phyloP scores from a whole-genome alignment of 805 yeast genomes.

The Clavispora fructus region DNA sequence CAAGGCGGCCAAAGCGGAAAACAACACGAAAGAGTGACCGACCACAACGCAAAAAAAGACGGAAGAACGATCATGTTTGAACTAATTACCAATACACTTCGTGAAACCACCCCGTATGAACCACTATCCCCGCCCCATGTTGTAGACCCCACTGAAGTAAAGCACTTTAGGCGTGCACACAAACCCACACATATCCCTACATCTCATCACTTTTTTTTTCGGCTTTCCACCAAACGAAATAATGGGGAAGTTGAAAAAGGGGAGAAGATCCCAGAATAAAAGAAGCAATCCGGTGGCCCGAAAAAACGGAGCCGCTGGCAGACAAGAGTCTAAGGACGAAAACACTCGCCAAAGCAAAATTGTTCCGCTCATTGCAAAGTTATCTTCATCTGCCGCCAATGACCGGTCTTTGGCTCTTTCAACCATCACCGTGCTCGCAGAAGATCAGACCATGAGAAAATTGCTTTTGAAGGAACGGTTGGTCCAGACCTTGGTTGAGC shows the following conservation, averaged over 20 bases:
- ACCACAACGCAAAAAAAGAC: background rate
- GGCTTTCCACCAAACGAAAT: background rate
- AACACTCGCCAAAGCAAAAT: slow-evolving; percentile 50
- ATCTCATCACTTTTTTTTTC: background rate
- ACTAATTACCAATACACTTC: background rate
- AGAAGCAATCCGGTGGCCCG: slow-evolving; percentile 33
- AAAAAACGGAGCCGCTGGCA: slow-evolving; percentile 12
- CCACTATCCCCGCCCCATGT: too few relatives aligned
- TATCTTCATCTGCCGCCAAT: slow-evolving; percentile 57
- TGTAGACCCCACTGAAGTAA: background rate
- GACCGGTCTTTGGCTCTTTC: slow-evolving; percentile 76
- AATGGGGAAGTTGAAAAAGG: slow-evolving; percentile 77
- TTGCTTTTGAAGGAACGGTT: slow-evolving; percentile 67
- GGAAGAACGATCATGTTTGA: too few relatives aligned
- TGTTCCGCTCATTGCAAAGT: slow-evolving; percentile 60
- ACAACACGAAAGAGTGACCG: background rate
- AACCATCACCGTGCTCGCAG: slow-evolving; percentile 66
- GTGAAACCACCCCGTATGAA: too few relatives aligned
- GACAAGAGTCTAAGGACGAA: slow-evolving; percentile 38
- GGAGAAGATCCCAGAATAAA: slow-evolving; percentile 34
- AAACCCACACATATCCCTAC: background rate
- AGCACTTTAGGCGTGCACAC: background rate
- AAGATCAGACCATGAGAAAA: slow-evolving; percentile 59
- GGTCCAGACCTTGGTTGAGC: slow-evolving; percentile 57
- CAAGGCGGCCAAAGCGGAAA: background rate